Conservation (phyloP, 2,329 filamentous ascomycete genomes). For the Aspergillus neoniger region DNA sequence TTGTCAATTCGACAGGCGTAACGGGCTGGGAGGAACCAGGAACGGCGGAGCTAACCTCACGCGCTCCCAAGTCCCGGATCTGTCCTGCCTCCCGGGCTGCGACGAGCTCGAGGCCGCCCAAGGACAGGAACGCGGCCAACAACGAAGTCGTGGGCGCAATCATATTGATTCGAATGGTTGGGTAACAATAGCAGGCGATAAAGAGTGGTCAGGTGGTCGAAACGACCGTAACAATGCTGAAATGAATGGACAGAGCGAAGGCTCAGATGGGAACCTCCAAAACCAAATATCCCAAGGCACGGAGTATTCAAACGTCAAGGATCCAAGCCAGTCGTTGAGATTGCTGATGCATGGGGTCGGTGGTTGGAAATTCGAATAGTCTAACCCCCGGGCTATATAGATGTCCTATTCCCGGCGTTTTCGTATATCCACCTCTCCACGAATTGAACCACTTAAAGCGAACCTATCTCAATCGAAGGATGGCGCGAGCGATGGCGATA, state of each 20-base stretch:
- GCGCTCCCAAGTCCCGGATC: conserved; percentile 34
- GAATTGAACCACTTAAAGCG: background rate
- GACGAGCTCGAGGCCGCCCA: conserved; percentile 37
- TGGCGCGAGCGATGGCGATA: background rate
- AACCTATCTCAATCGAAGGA: background rate
- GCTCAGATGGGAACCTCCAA: conserved; percentile 20
- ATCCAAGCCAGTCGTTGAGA: conserved; percentile 12
- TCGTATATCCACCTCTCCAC: conserved; percentile 4
- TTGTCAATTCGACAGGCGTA: background rate
- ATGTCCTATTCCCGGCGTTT: background rate
- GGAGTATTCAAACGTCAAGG: conserved; percentile 15
- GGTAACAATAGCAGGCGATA: conserved; percentile 3
- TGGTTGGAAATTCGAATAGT: conserved; percentile 13
- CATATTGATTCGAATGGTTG: conserved; percentile 29
- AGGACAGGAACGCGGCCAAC: conserved; percentile 35
- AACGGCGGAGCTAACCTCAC: conserved; percentile 16
- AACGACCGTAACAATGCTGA: conserved; percentile 12
- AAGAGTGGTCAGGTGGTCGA: conserved; percentile 12
- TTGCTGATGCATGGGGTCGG: conserved; percentile 15
- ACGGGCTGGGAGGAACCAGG: conserved; percentile 1
- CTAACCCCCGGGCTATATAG: conserved; percentile 2
- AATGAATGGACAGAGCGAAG: conserved; percentile 29
- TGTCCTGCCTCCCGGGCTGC: conserved; percentile 30
- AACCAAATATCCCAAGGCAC: conserved; percentile 10
- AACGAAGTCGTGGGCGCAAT: conserved; percentile 31